Evolutionary conservation across 495 filamentous ascomycete genomes (phyloP).

Genomic region (Penicillium maclennaniae): DNA sequence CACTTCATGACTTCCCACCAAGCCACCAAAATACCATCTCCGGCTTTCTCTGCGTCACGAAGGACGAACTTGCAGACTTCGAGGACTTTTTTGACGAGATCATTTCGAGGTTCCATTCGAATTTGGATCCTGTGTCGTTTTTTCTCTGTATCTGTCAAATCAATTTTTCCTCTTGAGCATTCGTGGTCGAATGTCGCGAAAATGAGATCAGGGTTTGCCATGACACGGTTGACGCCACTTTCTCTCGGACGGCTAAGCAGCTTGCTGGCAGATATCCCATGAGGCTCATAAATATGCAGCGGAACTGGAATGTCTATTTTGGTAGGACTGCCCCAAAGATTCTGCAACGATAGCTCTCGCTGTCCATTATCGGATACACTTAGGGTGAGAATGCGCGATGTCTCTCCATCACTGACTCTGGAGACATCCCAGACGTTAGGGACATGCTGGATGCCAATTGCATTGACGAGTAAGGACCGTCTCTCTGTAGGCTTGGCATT

Average conservation of each 20-base stretch:
- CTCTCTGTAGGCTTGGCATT: constrained; percentile 26
- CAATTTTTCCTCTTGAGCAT: constrained; percentile 52
- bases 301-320: constrained; percentile 51
- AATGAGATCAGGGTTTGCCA: constrained; percentile 46
- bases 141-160: constrained; percentile 58
- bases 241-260: constrained; percentile 39
- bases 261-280: constrained; percentile 33
- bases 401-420: constrained; percentile 63
- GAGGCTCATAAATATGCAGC: constrained; percentile 44
- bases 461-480: constrained; percentile 38
- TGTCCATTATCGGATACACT: constrained; percentile 59
- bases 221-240: constrained; percentile 49
- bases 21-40: constrained; percentile 61
- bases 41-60: constrained; percentile 50
- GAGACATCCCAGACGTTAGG: constrained; percentile 68
- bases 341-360: constrained; percentile 65
- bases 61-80: constrained; percentile 60
- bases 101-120: constrained; percentile 59
- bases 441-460: constrained; percentile 37
- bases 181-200: constrained; percentile 43
- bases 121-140: constrained; percentile 63
- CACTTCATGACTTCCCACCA: constrained; percentile 78
- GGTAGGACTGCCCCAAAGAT: constrained; percentile 65
- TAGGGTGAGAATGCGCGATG: constrained; percentile 66
- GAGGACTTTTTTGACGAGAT: constrained; percentile 55